These are phyloP conservation scores for Groenewaldozyma sp. DNA, from an alignment of 1,139 yeast species.

Conservation along the genomic window DNA sequence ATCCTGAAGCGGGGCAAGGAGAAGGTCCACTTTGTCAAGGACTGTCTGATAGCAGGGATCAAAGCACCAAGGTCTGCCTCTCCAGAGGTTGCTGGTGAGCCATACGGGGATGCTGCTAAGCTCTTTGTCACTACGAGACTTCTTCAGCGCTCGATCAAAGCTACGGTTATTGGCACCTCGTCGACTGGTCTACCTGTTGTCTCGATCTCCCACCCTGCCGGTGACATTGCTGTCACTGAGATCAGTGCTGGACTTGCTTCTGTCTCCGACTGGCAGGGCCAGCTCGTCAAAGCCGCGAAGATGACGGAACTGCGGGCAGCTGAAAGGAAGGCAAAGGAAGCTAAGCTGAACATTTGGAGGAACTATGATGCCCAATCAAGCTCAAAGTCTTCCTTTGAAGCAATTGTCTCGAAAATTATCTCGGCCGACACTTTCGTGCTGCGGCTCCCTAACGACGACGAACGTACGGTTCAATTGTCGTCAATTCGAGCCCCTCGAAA, in stretches of 20 bases:
- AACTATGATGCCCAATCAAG: conserved; percentile 24
- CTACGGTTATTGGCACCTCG: conserved; percentile 43
- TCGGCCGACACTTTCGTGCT: conserved; percentile 62
- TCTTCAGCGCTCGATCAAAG: conserved; percentile 53
- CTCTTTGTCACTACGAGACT: conserved; percentile 58
- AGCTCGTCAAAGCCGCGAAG: conserved; percentile 54
- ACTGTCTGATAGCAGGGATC: conserved; percentile 64
- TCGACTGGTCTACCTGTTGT: conserved; percentile 55
- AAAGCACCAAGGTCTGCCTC: conserved; percentile 60
- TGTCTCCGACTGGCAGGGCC: conserved; percentile 76
- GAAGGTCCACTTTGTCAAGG: conserved; percentile 42
- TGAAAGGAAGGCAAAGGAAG: conserved; percentile 57
- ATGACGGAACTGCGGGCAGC: conserved; percentile 58
- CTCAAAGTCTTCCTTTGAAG: conserved; percentile 32
- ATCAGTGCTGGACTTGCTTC: conserved; percentile 64
- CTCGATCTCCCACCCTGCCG: conserved; percentile 53
- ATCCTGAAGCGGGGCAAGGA: conserved; percentile 37
- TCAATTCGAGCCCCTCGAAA: conserved; percentile 67
- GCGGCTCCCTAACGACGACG: conserved; percentile 34
- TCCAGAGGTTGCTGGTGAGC: conserved; percentile 34
- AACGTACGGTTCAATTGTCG: conserved; percentile 56
- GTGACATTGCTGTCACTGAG: conserved; percentile 63
- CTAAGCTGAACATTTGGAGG: conserved; percentile 58
- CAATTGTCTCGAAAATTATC: conserved; percentile 49
- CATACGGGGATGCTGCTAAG: conserved; percentile 59